Evolutionary conservation across 2,329 filamentous ascomycete species (phyloP).

Genomic region (Harringtonia aguacate): DNA sequence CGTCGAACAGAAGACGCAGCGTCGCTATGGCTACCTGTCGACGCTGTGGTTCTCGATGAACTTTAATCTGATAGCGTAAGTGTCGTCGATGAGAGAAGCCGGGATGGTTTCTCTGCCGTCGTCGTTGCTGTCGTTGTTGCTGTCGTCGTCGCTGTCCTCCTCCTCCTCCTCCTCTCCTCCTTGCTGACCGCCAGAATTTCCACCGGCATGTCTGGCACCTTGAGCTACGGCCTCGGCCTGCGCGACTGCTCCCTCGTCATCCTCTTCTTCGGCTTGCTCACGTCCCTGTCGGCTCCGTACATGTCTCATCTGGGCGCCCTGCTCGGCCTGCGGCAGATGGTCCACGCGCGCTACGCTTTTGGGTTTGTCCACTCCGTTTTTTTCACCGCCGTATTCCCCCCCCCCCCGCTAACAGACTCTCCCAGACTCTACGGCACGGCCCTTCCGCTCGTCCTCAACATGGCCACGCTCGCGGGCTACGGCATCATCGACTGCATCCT

Average conservation of each 20-base stretch:
- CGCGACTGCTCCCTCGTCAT: slow-evolving; percentile 48
- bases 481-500: slow-evolving; percentile 50
- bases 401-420: no score
- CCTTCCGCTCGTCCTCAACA: slow-evolving; percentile 50
- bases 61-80: not conserved
- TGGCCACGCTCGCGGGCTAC: slow-evolving; percentile 54
- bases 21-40: not conserved
- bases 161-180: no score
- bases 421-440: slow-evolving; percentile 40
- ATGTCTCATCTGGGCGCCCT: slow-evolving; percentile 47
- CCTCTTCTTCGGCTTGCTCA: slow-evolving; percentile 50
- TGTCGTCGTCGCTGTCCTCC: no score
- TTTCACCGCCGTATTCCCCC: no score
- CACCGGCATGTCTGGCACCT: slow-evolving; percentile 52
- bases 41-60: slow-evolving; percentile 1
- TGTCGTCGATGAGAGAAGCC: no score
- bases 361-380: slow-evolving; percentile 18
- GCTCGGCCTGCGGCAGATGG: slow-evolving; percentile 56
- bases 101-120: no score
- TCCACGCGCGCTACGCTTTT: slow-evolving; percentile 53
- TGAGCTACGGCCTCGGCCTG: slow-evolving; percentile 37
- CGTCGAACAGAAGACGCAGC: not conserved
- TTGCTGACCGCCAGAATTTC: slow-evolving; percentile 28
- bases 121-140: no score
- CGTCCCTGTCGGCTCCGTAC: slow-evolving; percentile 42